phyloP scores from a whole-genome alignment of 148 eudicot genomes.

The Rhododendron vialii region DNA sequence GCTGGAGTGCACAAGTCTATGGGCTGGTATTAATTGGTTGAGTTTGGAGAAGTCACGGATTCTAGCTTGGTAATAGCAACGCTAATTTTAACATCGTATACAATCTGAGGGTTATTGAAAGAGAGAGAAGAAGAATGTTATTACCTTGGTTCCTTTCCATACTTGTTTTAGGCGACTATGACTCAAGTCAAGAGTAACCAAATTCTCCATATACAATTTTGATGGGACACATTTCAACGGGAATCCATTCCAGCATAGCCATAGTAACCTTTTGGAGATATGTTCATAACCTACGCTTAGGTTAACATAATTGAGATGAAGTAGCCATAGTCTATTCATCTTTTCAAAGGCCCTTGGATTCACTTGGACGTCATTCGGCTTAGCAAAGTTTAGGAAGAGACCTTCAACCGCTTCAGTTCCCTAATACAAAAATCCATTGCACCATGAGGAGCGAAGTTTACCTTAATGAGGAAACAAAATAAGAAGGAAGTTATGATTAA shows the following conservation, averaged over 20 bases:
- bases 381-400: neutral
- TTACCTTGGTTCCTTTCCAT: slow-evolving; percentile 3
- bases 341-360: slow-evolving; percentile 4
- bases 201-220: no score
- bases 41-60: neutral
- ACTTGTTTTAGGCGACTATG: no score
- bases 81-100: neutral
- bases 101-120: neutral
- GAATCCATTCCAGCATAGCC: slow-evolving; percentile 2
- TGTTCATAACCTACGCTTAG: neutral
- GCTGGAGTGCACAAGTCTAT: neutral
- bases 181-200: no score
- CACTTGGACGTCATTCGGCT: neutral
- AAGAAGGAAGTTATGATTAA: no score
- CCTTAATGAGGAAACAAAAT: no score
- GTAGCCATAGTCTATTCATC: neutral
- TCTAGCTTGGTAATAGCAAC: neutral
- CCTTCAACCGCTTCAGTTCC: no score
- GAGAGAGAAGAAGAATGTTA: neutral
- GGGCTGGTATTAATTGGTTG: neutral
- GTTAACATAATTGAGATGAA: neutral
- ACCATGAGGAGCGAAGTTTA: no score
- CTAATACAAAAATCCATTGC: no score
- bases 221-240: no score
- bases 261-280: neutral